These are phyloP conservation scores for Begonia loranthoides DNA, from an alignment of 306 rosid genomes.

Conservation along the genomic window DNA sequence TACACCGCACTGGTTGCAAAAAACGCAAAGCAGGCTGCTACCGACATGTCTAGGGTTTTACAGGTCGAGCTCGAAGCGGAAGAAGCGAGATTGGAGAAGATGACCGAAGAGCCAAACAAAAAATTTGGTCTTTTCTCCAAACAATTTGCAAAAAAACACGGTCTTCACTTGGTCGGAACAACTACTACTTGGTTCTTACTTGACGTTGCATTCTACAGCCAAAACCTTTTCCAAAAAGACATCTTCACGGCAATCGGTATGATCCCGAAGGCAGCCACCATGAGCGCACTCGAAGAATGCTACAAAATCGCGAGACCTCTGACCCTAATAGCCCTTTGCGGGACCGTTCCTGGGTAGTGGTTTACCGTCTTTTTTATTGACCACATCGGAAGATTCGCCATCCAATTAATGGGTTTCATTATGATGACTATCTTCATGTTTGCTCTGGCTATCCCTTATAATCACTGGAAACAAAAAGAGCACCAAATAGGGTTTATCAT, in stretches of 20 bases:
- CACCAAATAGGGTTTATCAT: slow-evolving; percentile 1
- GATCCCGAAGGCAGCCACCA: slow-evolving; percentile 2
- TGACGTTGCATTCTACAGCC: slow-evolving; percentile 11
- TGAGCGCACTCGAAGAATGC: slow-evolving; percentile 13
- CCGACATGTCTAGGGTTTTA: slow-evolving; percentile 14
- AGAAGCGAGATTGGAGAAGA: background rate
- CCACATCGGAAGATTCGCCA: slow-evolving; percentile 2
- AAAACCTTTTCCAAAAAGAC: slow-evolving; percentile 12
- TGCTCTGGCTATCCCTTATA: slow-evolving; percentile 12
- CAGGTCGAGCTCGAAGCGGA: slow-evolving; percentile 10
- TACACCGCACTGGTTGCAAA: slow-evolving; percentile 11
- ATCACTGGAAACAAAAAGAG: slow-evolving; percentile 14
- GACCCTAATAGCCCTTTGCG: slow-evolving; percentile 9
- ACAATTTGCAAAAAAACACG: slow-evolving; percentile 7
- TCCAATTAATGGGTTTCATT: slow-evolving; percentile 14
- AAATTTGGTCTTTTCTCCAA: slow-evolving; percentile 5
- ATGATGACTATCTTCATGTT: slow-evolving; percentile 17
- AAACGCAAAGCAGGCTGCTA: slow-evolving; percentile 11
- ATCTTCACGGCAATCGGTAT: slow-evolving; percentile 2
- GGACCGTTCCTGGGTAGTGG: slow-evolving; percentile 13
- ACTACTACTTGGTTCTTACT: slow-evolving; percentile 7
- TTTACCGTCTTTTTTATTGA: slow-evolving; percentile 10
- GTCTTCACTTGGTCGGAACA: slow-evolving; percentile 8
- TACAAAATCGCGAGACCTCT: slow-evolving; percentile 8
- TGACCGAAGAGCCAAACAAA: background rate